Evolutionary conservation across 257 asterid species (phyloP).

Genomic region (Solanum piurae): DNA sequence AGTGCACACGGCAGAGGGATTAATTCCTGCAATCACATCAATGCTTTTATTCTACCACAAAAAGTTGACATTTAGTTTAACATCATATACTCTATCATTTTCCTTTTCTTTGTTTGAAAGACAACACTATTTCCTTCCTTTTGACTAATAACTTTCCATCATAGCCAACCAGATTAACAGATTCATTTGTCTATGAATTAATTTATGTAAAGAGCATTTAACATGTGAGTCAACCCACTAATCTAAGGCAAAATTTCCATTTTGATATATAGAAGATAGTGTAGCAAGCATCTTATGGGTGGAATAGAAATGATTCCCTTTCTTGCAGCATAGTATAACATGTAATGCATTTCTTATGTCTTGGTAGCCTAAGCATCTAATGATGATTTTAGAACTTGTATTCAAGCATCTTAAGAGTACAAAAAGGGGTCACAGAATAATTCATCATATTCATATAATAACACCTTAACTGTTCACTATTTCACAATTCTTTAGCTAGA

Average conservation of each 20-base stretch:
- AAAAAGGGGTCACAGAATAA: neutral
- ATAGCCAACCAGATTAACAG: neutral
- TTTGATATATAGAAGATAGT: neutral
- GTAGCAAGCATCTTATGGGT: neutral
- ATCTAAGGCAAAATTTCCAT: neutral
- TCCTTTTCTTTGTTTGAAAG: neutral
- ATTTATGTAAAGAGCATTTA: neutral
- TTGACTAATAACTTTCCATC: neutral
- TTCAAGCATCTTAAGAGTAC: slow-evolving; percentile 1
- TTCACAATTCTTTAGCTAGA: neutral
- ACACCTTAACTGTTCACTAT: neutral
- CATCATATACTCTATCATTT: neutral
- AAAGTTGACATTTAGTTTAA: neutral
- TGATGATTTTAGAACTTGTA: neutral
- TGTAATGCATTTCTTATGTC: neutral
- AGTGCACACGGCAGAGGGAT: neutral
- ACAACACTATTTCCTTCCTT: neutral
- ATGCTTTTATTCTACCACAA: neutral
- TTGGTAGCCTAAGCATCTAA: neutral
- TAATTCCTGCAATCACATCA: slow-evolving; percentile 11
- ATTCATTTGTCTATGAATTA: neutral
- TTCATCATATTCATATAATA: neutral
- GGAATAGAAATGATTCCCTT: neutral
- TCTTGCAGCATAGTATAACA: neutral
- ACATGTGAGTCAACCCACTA: neutral